Evolutionary conservation across 2,329 filamentous ascomycete genomes (phyloP).

Genomic region (Diaporthe caulivora): DNA sequence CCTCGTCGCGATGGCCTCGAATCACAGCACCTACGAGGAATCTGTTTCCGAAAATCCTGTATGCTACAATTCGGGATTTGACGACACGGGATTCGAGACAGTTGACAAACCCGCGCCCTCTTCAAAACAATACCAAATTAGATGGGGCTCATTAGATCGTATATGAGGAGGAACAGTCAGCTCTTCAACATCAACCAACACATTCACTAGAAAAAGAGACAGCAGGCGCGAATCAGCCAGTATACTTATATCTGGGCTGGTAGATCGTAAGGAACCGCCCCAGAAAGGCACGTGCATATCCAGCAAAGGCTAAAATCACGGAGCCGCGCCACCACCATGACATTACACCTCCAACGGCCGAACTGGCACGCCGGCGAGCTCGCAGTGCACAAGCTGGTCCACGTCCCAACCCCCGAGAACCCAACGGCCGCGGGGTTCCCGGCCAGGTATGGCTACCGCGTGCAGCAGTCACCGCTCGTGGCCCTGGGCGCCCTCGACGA

Average conservation of each 20-base stretch:
- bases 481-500: constrained; percentile 80
- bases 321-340: not conserved
- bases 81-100: not conserved
- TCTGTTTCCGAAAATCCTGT: not conserved
- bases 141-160: not conserved
- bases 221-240: too few species aligned
- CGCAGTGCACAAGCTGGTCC: constrained; percentile 73
- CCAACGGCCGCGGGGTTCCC: constrained; percentile 76
- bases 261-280: not conserved
- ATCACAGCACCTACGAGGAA: not conserved
- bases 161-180: too few species aligned
- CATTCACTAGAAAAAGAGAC: too few species aligned
- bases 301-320: not conserved
- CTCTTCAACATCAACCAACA: not conserved
- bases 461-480: constrained; percentile 74
- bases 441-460: constrained; percentile 69
- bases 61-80: not conserved
- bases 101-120: not conserved
- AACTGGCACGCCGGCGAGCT: constrained; percentile 76
- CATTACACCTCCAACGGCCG: constrained; percentile 24
- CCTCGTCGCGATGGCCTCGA: not conserved
- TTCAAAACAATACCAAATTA: too few species aligned
- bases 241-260: not conserved
- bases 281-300: not conserved
- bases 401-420: constrained; percentile 69